phyloP scores from a whole-genome alignment of 176 grass and related monocot genomes.

The Bromus sterilis region DNA sequence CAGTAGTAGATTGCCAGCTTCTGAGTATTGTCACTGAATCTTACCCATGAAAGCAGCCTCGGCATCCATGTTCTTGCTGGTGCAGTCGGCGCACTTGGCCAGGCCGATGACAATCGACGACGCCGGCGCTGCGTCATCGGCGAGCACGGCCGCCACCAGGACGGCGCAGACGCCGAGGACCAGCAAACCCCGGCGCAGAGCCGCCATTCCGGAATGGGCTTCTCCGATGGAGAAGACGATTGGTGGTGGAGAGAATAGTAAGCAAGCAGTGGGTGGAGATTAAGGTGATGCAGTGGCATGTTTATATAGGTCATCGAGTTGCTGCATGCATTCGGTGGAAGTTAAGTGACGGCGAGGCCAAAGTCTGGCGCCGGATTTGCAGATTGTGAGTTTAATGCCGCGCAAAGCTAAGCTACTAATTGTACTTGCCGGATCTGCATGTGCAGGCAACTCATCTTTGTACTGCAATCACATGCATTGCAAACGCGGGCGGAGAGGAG shows the following conservation, averaged over 20 bases:
- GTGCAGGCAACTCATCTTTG: background rate
- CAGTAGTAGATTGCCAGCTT: too few species aligned
- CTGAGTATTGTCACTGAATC: too few species aligned
- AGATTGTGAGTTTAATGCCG: slow-evolving; percentile 24
- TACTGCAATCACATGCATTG: background rate
- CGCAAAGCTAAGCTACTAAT: background rate
- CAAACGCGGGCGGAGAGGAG: background rate
- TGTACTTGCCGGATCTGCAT: background rate
- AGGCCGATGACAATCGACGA: slow-evolving; percentile 1
- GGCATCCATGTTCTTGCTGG: slow-evolving; percentile 29
- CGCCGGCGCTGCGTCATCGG: background rate
- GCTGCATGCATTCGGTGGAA: background rate
- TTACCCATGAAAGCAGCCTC: slow-evolving; percentile 13
- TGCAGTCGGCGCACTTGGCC: slow-evolving; percentile 31
- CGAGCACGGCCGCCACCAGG: background rate
- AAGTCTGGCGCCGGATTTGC: slow-evolving; percentile 38
- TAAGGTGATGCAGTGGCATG: background rate
- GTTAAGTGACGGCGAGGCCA: background rate
- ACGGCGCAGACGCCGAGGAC: background rate
- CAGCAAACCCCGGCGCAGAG: background rate
- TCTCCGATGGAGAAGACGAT: background rate
- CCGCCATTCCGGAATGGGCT: background rate
- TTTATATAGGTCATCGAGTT: slow-evolving; percentile 22
- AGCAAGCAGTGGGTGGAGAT: background rate
- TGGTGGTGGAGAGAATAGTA: background rate